Conservation (phyloP, 2,329 filamentous ascomycete species). For the Botrytis cinerea region DNA sequence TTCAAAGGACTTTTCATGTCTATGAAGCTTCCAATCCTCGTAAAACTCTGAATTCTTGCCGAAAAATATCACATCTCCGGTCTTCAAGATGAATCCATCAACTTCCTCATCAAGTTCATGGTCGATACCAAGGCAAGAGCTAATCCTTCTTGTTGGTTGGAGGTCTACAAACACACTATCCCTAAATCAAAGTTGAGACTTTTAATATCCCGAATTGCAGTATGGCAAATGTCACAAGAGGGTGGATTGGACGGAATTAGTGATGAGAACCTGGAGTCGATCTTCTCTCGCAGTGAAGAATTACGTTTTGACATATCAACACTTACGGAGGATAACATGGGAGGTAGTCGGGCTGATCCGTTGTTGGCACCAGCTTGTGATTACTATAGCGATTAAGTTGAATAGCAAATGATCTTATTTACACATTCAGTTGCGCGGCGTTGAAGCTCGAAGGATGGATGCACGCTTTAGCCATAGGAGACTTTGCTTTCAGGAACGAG, state of each 20-base stretch:
- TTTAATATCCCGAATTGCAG: neutral
- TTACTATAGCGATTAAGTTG: neutral
- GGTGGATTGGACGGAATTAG: neutral
- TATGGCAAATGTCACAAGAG: slow-evolving; percentile 1
- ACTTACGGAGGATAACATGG: neutral
- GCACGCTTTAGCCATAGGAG: too few relatives aligned
- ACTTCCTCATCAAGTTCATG: slow-evolving; percentile 8
- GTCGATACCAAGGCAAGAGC: slow-evolving; percentile 1
- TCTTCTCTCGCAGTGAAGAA: neutral
- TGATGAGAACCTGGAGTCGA: neutral
- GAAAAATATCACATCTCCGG: neutral
- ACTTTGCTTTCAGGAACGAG: neutral
- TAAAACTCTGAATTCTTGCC: neutral
- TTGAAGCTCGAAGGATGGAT: too few relatives aligned
- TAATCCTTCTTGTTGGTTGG: slow-evolving; percentile 10
- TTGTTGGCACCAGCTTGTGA: neutral
- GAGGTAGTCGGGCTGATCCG: neutral
- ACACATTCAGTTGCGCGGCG: accelerated
- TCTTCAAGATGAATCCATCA: neutral
- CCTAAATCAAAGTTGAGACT: neutral
- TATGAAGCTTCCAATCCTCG: neutral
- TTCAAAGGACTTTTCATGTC: neutral
- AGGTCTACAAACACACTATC: neutral
- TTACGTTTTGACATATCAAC: neutral
- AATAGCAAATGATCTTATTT: neutral